Evolutionary conservation across 306 rosid species (phyloP), one percentile per base, ranked within the genome.

Genomic region (Senna siamea): DNA sequence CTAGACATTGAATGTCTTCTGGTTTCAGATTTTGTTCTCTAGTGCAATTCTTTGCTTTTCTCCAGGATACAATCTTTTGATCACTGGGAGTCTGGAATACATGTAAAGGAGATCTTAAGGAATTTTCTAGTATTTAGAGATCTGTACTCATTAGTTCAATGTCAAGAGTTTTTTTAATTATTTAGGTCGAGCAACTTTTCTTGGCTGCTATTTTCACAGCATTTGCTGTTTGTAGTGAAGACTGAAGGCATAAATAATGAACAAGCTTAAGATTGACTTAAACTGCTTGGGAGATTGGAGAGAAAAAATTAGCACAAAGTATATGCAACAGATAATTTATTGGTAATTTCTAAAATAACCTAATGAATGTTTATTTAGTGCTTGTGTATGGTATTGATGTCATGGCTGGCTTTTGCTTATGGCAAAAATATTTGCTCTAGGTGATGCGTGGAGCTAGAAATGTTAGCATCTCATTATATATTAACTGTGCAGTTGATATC

Each of bases 391-490:
- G 68, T 26, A 26, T 26, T 26, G 30, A 26, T 26, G 30, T 26
- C 30, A 26, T 26, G 1, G 30, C 30, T 26, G 30, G 30, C 30
- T 66, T 65, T 30, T 54, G 13, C 40, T 32, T 44, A 55, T 44
- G 66, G 40, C 48, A 7, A 9, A 46, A 19, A 7, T 75, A 28
- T 77, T 26, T 69, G 35, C 37, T 17, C 15, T 5, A 15, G 17
- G 32, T 5, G 17, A 9, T 23, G 5, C 8, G 7, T 22, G 71
- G 17, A n/a, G 56, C 11, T 51, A 5, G 66, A 48, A 69, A 38
- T 26, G 48, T 51, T 70, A 7, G 52, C 53, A 66, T 50, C 74
- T 66, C 22, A 18, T 62, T 30, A 64, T 72, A 32, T 56, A 1
- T 52, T 7, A 44, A 20, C 68, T 7, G 51, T 19, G 60, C 40